Evolutionary conservation across 2,329 filamentous ascomycete species (phyloP).

Genomic region (Cladosporium sphaerospermum): DNA sequence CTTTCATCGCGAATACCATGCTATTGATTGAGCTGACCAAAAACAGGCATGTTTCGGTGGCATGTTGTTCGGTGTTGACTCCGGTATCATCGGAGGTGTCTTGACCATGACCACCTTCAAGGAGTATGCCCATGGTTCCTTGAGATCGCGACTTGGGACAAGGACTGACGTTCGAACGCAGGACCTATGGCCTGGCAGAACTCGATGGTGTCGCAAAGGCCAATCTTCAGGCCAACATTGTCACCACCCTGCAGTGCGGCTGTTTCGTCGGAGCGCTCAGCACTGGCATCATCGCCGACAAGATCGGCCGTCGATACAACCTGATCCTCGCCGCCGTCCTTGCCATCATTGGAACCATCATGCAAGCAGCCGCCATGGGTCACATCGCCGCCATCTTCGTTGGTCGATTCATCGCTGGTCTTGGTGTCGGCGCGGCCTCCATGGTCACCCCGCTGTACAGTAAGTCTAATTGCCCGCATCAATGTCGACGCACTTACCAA

Average conservation of each 20-base stretch:
- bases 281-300: constrained; percentile 50
- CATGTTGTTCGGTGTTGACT: constrained; percentile 61
- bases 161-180: constrained; percentile 17
- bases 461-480: background rate
- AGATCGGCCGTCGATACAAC: constrained; percentile 49
- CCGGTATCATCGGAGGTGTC: constrained; percentile 63
- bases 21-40: constrained; percentile 29
- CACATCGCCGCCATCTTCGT: constrained; percentile 58
- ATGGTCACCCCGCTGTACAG: constrained; percentile 56
- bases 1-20: too few species aligned
- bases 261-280: constrained; percentile 60
- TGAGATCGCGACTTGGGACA: background rate
- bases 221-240: constrained; percentile 60
- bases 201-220: constrained; percentile 36
- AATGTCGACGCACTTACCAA: constrained; percentile 30
- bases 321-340: constrained; percentile 53
- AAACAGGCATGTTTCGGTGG: constrained; percentile 57
- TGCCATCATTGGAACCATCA: constrained; percentile 55
- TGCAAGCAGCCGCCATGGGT: constrained; percentile 59
- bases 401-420: constrained; percentile 54
- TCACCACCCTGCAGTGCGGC: constrained; percentile 64
- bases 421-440: constrained; percentile 31
- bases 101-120: constrained; percentile 55
- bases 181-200: constrained; percentile 47
- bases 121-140: constrained; percentile 33